These are phyloP conservation scores for Crucibulum laeve DNA, from an alignment of 768 basidiomycete species.

Conservation along the genomic window DNA sequence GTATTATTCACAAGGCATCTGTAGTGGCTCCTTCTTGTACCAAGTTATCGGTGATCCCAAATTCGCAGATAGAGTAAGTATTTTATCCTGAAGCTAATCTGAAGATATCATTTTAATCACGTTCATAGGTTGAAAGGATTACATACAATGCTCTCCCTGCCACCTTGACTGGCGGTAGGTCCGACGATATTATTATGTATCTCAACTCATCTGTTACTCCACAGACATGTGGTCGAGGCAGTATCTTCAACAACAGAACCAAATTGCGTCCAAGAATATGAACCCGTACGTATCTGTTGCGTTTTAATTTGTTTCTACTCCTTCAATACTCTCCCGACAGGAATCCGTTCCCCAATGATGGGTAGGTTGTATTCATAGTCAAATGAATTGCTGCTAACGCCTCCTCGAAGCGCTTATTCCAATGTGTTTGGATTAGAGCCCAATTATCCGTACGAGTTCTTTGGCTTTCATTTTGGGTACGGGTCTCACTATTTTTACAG, in stretches of 20 bases:
- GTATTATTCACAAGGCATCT: not conserved
- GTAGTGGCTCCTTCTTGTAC: slow-evolving; percentile 50
- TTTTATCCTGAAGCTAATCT: not conserved
- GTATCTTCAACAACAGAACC: slow-evolving; percentile 57
- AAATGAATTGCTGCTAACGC: not conserved
- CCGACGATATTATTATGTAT: not conserved
- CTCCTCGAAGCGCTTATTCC: slow-evolving; percentile 33
- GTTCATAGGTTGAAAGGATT: slow-evolving; percentile 35
- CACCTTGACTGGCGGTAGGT: slow-evolving; percentile 38
- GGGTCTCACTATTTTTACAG: slow-evolving; percentile 12
- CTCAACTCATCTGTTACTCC: slow-evolving; percentile 12
- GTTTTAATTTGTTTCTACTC: slow-evolving; percentile 1
- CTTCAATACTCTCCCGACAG: slow-evolving; percentile 19
- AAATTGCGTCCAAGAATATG: slow-evolving; percentile 54
- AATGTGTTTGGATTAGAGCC: slow-evolving; percentile 49
- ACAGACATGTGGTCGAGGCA: slow-evolving; percentile 56
- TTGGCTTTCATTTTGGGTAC: too few relatives aligned
- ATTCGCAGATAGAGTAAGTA: slow-evolving; percentile 42
- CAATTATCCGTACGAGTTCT: slow-evolving; percentile 36
- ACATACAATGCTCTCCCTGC: slow-evolving; percentile 50
- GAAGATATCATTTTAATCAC: not conserved
- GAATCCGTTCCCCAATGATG: slow-evolving; percentile 49
- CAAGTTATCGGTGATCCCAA: slow-evolving; percentile 53
- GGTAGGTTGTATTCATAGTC: slow-evolving; percentile 25
- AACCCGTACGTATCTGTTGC: slow-evolving; percentile 27